A percentile compares a stretch with the other conserved stretches of the same genome.
Evolutionary conservation across 1,284 basidiomycete genomes (phyloP).

Genomic region (Nidula niveotomentosa): DNA sequence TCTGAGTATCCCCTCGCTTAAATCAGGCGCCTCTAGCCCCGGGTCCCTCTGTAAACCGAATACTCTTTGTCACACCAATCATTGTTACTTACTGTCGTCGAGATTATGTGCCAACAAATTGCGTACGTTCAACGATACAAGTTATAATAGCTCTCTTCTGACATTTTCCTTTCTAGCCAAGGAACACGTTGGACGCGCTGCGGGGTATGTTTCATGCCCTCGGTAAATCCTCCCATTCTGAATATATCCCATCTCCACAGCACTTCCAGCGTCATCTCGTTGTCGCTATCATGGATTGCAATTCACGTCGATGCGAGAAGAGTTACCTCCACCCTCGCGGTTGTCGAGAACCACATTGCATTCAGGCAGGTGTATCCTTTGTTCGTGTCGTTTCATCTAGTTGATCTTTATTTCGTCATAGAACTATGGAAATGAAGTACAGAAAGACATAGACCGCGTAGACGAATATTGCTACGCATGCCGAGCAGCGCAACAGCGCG

Average conservation of each 20-base stretch:
- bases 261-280: constrained; percentile 74
- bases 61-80: constrained; percentile 1
- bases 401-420: constrained; percentile 16
- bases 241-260: constrained; percentile 29
- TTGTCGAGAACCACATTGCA: constrained; percentile 52
- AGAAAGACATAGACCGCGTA: constrained; percentile 53
- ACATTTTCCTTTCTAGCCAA: constrained; percentile 41
- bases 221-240: constrained; percentile 4
- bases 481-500: constrained; percentile 34
- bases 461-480: constrained; percentile 59
- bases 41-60: neutral
- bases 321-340: constrained; percentile 57
- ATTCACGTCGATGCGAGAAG: constrained; percentile 54
- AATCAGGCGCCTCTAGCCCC: neutral
- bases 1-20: constrained; percentile 4
- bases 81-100: neutral
- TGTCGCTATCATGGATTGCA: constrained; percentile 69
- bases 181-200: constrained; percentile 70
- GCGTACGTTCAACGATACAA: constrained; percentile 37
- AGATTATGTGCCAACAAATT: constrained; percentile 52
- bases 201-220: constrained; percentile 43
- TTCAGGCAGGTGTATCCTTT: constrained; percentile 39
- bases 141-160: constrained; percentile 8
- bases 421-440: constrained; percentile 55
- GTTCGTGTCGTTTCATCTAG: neutral